Conservation (phyloP, 192 early-diverging fungal genomes). For the Podila verticillata region DNA sequence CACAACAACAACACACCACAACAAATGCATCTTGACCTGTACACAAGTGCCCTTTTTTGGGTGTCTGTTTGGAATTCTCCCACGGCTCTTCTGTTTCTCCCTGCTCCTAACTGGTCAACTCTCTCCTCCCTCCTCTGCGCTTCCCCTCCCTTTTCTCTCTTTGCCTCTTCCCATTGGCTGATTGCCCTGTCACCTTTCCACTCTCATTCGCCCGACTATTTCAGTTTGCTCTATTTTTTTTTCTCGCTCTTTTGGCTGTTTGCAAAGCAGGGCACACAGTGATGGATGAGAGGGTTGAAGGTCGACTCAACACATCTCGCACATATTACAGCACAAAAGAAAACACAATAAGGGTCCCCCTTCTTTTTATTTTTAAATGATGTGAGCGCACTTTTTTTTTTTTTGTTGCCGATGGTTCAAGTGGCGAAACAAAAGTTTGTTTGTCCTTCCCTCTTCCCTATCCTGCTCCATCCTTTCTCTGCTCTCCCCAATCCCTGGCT, state of each 20-base stretch:
- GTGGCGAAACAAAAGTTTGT: slow-evolving; percentile 5
- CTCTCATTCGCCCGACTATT: background rate
- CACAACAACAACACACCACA: background rate
- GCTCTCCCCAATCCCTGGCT: background rate
- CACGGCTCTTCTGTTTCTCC: slow-evolving; percentile 2
- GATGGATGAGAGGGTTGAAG: background rate
- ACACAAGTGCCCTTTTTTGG: too few species aligned
- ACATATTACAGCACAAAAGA: background rate
- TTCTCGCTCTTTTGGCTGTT: background rate
- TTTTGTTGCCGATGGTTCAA: background rate
- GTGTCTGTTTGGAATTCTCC: background rate
- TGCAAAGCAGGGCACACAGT: background rate
- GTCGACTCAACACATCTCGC: background rate
- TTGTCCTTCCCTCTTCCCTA: background rate
- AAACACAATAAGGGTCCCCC: background rate
- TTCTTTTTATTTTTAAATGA: background rate
- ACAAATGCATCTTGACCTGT: too few species aligned
- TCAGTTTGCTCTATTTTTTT: background rate
- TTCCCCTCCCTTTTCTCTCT: background rate
- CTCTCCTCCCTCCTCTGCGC: background rate
- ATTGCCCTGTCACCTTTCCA: background rate
- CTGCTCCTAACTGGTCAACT: background rate
- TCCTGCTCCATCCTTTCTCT: background rate
- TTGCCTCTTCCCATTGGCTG: background rate
- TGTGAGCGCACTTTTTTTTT: background rate